These are phyloP conservation scores for Penicillium corylophilum DNA, from an alignment of 2,329 filamentous ascomycete genomes.

Conservation along the genomic window DNA sequence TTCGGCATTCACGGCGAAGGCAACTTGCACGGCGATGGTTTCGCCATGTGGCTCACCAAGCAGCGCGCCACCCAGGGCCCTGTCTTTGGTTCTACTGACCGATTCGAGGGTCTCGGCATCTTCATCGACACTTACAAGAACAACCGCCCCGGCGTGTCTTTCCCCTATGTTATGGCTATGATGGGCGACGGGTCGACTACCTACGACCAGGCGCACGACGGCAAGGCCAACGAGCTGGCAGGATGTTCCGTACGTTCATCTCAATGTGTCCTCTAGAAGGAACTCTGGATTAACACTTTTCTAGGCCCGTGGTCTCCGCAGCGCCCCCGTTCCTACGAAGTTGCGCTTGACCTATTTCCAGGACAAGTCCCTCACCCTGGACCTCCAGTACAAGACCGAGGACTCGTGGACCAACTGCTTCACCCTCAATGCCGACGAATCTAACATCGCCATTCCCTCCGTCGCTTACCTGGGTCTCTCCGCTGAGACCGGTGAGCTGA, in stretches of 20 bases:
- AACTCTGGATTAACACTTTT: not conserved
- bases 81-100: conserved; percentile 85
- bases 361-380: conserved; percentile 85
- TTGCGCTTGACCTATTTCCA: conserved; percentile 92
- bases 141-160: conserved; percentile 90
- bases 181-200: conserved; percentile 82
- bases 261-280: not conserved
- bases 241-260: conserved; percentile 71
- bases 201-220: conserved; percentile 93
- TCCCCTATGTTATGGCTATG: conserved; percentile 99
- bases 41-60: conserved; percentile 98
- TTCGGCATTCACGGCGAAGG: conserved; percentile 90
- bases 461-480: conserved; percentile 65
- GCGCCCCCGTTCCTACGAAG: conserved; percentile 76
- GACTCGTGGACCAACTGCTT: conserved; percentile 90
- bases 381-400: conserved; percentile 91
- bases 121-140: conserved; percentile 99
- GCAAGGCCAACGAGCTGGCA: conserved; percentile 87
- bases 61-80: conserved; percentile 76
- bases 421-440: conserved; percentile 59
- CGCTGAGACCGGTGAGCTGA: conserved; percentile 87
- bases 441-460: conserved; percentile 74
- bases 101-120: conserved; percentile 89
- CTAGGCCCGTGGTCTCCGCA: conserved; percentile 79
- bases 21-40: conserved; percentile 90